Conservation (phyloP, 73 alveolate species). For the Uronychia setigera region DNA sequence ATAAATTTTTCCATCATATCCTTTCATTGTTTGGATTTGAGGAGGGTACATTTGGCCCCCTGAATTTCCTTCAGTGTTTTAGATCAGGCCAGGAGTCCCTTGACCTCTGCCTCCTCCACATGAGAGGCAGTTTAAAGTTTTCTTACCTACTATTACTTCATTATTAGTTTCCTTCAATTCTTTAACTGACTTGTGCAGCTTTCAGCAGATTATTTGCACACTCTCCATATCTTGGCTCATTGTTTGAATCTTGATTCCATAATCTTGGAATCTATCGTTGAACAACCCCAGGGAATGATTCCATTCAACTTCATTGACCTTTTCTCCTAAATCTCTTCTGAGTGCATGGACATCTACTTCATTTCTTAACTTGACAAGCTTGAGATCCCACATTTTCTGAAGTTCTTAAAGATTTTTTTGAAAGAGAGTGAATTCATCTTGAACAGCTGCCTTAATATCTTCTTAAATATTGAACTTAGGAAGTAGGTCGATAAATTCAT, state of each 20-base stretch:
- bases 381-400: constrained; percentile 66
- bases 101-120: constrained; percentile 60
- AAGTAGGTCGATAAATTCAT: constrained; percentile 9
- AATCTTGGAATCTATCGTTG: constrained; percentile 27
- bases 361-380: constrained; percentile 58
- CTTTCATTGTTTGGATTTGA: constrained; percentile 16
- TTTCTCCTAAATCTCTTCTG: constrained; percentile 15
- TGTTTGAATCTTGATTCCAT: constrained; percentile 34
- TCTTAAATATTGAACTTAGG: constrained; percentile 14
- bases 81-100: too few relatives aligned
- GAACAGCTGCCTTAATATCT: constrained; percentile 12
- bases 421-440: constrained; percentile 32
- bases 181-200: background rate
- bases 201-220: background rate
- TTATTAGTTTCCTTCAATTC: constrained; percentile 31
- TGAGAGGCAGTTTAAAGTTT: constrained; percentile 49
- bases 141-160: constrained; percentile 57
- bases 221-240: background rate
- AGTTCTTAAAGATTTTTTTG: constrained; percentile 42
- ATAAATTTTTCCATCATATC: constrained; percentile 57
- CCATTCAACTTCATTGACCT: constrained; percentile 45
- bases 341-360: constrained; percentile 57
- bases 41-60: too few relatives aligned
- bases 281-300: constrained; percentile 5
- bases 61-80: too few relatives aligned